Evolutionary conservation across 2,329 filamentous ascomycete genomes (phyloP), one percentile per base, ranked within the genome.

Genomic region (Sporothrix dimorphospora): DNA sequence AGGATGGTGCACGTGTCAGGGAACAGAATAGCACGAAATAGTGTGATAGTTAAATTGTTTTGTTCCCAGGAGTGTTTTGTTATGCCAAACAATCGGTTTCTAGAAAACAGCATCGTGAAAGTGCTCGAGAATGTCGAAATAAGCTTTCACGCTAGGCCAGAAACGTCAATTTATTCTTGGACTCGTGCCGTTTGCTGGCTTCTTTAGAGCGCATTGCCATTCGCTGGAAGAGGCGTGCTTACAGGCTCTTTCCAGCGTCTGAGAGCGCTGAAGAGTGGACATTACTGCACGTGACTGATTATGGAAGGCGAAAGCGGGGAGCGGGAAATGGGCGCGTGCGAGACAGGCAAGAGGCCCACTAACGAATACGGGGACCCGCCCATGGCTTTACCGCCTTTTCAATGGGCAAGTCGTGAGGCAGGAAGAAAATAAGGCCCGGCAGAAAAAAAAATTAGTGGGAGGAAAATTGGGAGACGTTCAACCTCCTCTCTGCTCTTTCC

Each of bases 341-440:
- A 3, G 27, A 7, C 34, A 42, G n/a, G 34, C 55, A 8, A n/a
- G 8, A 16, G 4, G 2, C 30, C 55, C 55, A 61, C 55, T 61
- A 27, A 42, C 12, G 24, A 8, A 24, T 4, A 61, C 19, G 55
- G 59, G 59, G 59, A 45, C 38, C 59, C 59, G 59, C 59, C n/a
- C 6, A 14, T 51, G 19, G 19, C 42, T 53, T 40, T 40, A 70
- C 69, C 69, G 69, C 69, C 69, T 70, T 70, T 70, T 63, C 27
- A 57, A 30, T 49, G 30, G 47, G 14, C 27, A 34, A 40, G 45
- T 14, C 38, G 38, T 45, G 59, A 55, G 30, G 47, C 53, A 59
- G 38, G 16, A 70, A 72, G 49, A 40, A 55, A 55, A 55, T 55
- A 70, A 77, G 76, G 75, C 72, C 75, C 51, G 71, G 71, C 66